Percentiles rank a stretch among this genome's conserved stretches.
Evolutionary conservation across 1,284 basidiomycete species (phyloP).

Genomic region (Ustilago tritici): DNA sequence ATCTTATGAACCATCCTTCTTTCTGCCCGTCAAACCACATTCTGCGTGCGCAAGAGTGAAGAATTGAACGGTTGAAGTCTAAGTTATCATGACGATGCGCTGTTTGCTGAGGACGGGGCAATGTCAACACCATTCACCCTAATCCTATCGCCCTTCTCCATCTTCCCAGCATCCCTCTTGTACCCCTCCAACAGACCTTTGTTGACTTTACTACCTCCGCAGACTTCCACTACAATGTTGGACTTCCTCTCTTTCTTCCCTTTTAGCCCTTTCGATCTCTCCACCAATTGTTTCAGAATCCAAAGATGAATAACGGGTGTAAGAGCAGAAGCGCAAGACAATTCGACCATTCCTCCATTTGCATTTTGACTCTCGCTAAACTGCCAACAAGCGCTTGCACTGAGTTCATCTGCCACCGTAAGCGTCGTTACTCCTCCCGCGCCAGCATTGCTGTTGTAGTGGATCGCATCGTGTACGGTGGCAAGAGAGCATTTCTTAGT

Average conservation of each 20-base stretch:
- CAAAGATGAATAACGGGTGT: conserved; percentile 52
- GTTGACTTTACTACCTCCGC: conserved; percentile 59
- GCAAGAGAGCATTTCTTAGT: conserved; percentile 46
- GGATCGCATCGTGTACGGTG: conserved; percentile 45
- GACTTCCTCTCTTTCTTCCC: conserved; percentile 14
- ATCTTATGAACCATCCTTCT: background rate
- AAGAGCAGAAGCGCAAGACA: conserved; percentile 58
- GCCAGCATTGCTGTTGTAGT: conserved; percentile 24
- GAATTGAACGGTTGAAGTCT: too few relatives aligned
- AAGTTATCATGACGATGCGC: too few relatives aligned
- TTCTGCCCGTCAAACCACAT: background rate
- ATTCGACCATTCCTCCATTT: conserved; percentile 53
- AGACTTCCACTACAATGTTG: conserved; percentile 61
- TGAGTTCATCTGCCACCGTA: conserved; percentile 53
- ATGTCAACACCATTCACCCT: conserved; percentile 26
- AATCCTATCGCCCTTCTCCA: conserved; percentile 17
- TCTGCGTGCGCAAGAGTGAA: too few relatives aligned
- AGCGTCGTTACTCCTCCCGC: conserved; percentile 27
- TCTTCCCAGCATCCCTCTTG: background rate
- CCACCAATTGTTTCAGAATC: conserved; percentile 31
- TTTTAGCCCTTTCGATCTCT: conserved; percentile 5
- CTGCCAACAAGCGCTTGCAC: conserved; percentile 48
- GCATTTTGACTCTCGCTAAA: conserved; percentile 22
- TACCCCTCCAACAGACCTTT: conserved; percentile 24
- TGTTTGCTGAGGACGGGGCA: background rate